Conservation (phyloP, 2,329 filamentous ascomycete genomes). For the Sordariomycetes sp. region DNA sequence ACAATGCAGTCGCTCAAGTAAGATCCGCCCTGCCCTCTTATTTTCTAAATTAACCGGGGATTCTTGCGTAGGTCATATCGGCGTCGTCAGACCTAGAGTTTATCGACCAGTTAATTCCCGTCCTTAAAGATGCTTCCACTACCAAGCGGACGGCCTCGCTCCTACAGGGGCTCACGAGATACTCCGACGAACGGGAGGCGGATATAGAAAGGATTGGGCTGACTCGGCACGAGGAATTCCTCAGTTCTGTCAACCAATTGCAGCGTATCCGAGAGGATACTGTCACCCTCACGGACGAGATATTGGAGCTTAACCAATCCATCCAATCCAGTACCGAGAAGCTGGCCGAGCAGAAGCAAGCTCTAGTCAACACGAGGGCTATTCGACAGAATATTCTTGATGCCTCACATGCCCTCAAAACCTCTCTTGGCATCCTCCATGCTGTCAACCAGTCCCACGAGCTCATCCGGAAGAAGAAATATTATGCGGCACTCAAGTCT, state of each 20-base stretch:
- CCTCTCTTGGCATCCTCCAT: slow-evolving; percentile 82
- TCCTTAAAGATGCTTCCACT: slow-evolving; percentile 77
- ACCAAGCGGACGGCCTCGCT: slow-evolving; percentile 61
- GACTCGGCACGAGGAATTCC: slow-evolving; percentile 93
- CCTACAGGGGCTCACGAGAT: slow-evolving; percentile 59
- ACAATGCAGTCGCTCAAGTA: slow-evolving; percentile 31
- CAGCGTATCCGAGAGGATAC: slow-evolving; percentile 85
- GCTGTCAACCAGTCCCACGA: slow-evolving; percentile 93
- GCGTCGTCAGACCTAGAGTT: slow-evolving; percentile 88
- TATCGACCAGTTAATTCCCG: slow-evolving; percentile 87
- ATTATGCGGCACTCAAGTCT: slow-evolving; percentile 87
- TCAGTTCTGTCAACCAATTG: slow-evolving; percentile 87
- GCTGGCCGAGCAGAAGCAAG: slow-evolving; percentile 86
- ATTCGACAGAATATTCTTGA: slow-evolving; percentile 95
- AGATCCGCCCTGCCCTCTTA: slow-evolving; percentile 9
- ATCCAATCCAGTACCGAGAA: slow-evolving; percentile 93
- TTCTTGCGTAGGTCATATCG: slow-evolving; percentile 61
- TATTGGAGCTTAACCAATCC: slow-evolving; percentile 82
- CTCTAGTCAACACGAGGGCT: slow-evolving; percentile 79
- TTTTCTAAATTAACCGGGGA: slow-evolving; percentile 4
- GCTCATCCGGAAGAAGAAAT: slow-evolving; percentile 80
- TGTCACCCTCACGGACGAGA: slow-evolving; percentile 77
- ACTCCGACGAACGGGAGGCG: slow-evolving; percentile 73
- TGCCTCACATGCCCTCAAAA: slow-evolving; percentile 73
- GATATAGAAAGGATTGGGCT: slow-evolving; percentile 93